Evolutionary conservation across 2,329 filamentous ascomycete species (phyloP), one percentile per base, ranked within the genome.

Genomic region (Cladorrhinum sp.): DNA sequence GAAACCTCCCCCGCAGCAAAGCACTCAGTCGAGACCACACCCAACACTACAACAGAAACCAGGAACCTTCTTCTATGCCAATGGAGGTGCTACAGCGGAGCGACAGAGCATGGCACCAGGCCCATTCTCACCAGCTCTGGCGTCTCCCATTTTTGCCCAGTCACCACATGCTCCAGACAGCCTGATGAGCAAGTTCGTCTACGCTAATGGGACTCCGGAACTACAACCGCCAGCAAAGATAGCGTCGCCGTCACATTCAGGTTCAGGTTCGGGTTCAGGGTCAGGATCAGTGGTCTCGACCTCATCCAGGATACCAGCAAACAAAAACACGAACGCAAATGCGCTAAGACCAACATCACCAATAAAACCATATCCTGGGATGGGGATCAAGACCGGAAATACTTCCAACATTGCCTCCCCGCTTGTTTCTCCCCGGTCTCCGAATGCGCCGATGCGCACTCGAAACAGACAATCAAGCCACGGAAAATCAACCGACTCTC

Each of bases 101-200:
- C 78, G 75, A 57, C 71, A 75, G 16, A 68, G 70, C 65, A 24
- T 74, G 61, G 59, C 75, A 66, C 58, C 72, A 71, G 6, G 67
- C 67, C 28, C 67, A 14, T 53, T 75, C 57, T 72, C 74, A 1
- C 74, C 78, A 8, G 62, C 68, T 3, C 65, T 74, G 24, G 42
- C 39, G 12, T 48, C 21, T n/a, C 42, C 42, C 16, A 16, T 8
- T 4, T 3, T 12, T 21, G 68, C 74, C 16, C 66, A 68, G 28
- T 69, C 73, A 16, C 71, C 71, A 2, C 52, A 61, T 2, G 24
- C 58, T 18, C 64, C 66, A 52, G 68, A 68, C 20, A 61, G 28
- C 72, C 75, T 51, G 78, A 81, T 62, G 73, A 80, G 79, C 74
- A 91, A 90, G 71, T 92, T 93, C 77, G 86, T 92, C 73, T 89